Evolutionary conservation across 345 rosid species (phyloP).

Genomic region (Euphorbia peplus): DNA sequence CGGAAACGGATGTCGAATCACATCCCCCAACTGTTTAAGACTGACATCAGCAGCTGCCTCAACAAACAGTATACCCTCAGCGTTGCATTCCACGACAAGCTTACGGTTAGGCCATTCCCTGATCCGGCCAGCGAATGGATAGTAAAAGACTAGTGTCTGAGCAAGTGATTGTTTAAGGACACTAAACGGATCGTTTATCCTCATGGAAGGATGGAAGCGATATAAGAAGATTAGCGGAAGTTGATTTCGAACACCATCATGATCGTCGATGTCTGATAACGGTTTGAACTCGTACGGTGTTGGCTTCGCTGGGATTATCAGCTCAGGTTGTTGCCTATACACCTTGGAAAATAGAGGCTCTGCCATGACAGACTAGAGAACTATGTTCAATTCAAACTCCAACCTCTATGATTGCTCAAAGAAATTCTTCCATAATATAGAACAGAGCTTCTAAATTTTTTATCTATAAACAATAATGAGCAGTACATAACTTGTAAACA

Average conservation of each 20-base stretch:
- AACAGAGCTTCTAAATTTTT: too few relatives aligned
- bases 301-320: slow-evolving; percentile 7
- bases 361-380: too few relatives aligned
- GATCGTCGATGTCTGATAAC: slow-evolving; percentile 17
- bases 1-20: slow-evolving; percentile 15
- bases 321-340: slow-evolving; percentile 6
- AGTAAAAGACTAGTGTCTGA: slow-evolving; percentile 10
- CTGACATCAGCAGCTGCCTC: slow-evolving; percentile 11
- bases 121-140: slow-evolving; percentile 15
- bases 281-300: slow-evolving; percentile 11
- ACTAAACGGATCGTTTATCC: slow-evolving; percentile 3
- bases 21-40: slow-evolving; percentile 10
- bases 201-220: slow-evolving; percentile 2
- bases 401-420: too few relatives aligned
- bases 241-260: neutral
- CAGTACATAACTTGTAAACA: too few relatives aligned
- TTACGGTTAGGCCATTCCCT: slow-evolving; percentile 3
- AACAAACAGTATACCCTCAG: slow-evolving; percentile 10
- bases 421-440: too few relatives aligned
- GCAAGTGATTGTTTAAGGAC: slow-evolving; percentile 9
- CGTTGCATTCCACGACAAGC: slow-evolving; percentile 12
- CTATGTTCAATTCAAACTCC: too few relatives aligned
- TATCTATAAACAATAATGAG: too few relatives aligned
- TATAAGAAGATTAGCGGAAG: slow-evolving; percentile 3
- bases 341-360: slow-evolving; percentile 4